Evolutionary conservation across 129 eudicot species (phyloP).

Genomic region (Pseudognaphalium luteoalbum): DNA sequence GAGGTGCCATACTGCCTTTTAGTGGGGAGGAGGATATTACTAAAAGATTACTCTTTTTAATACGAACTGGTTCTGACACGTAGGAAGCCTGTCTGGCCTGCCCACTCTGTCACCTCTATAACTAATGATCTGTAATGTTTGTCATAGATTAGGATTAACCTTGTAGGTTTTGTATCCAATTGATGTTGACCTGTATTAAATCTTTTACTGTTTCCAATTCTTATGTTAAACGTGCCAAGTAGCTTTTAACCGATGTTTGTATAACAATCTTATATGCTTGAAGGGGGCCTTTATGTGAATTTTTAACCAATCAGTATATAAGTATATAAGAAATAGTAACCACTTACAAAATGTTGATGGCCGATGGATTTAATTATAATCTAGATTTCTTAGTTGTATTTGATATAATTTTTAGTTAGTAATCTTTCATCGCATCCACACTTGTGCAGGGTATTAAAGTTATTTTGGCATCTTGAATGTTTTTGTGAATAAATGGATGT

Average conservation of each 20-base stretch:
- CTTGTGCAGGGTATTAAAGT: slow-evolving; percentile 50
- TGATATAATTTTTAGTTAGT: slow-evolving; percentile 3
- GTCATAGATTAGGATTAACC: background rate
- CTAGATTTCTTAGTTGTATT: background rate
- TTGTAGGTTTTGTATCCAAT: background rate
- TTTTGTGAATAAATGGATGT: slow-evolving; percentile 21
- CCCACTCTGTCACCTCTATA: background rate
- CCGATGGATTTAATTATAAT: background rate
- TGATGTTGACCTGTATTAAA: background rate
- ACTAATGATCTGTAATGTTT: background rate
- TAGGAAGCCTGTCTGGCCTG: no score
- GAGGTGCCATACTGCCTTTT: no score
- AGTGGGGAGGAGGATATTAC: no score
- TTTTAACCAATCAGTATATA: no score
- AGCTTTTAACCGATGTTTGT: background rate
- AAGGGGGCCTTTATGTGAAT: background rate
- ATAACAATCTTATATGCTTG: background rate
- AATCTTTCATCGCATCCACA: slow-evolving; percentile 6
- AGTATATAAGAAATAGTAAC: no score
- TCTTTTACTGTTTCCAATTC: background rate
- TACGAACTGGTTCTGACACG: background rate
- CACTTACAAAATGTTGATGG: background rate
- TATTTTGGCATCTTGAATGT: slow-evolving; percentile 5
- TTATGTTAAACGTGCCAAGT: background rate
- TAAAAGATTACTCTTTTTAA: background rate